These are phyloP conservation scores for Cladophialophora immunda DNA, from an alignment of 2,329 filamentous ascomycete species.

Conservation along the genomic window DNA sequence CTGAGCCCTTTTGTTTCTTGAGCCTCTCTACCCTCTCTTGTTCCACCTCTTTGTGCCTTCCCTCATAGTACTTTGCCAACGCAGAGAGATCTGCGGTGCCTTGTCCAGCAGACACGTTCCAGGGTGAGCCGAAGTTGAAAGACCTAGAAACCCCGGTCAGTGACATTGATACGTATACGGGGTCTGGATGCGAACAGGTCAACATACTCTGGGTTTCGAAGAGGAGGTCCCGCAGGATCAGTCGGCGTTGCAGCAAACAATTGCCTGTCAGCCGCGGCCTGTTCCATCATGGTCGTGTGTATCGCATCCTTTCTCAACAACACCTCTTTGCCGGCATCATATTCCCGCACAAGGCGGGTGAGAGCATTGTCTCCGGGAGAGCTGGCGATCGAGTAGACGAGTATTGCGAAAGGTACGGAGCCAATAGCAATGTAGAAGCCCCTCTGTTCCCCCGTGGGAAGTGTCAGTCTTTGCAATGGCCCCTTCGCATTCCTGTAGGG, in stretches of 20 bases:
- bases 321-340: constrained; percentile 54
- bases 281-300: constrained; percentile 68
- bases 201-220: constrained; percentile 70
- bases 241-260: constrained; percentile 62
- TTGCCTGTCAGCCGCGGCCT: constrained; percentile 69
- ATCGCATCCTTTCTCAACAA: constrained; percentile 67
- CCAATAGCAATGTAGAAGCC: constrained; percentile 58
- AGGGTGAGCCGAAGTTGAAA: constrained; percentile 70
- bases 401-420: constrained; percentile 52
- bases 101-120: constrained; percentile 70
- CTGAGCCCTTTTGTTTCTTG: constrained; percentile 54
- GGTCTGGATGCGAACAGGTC: constrained; percentile 12
- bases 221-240: constrained; percentile 55
- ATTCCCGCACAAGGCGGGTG: constrained; percentile 34
- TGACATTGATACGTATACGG: background rate
- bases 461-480: constrained; percentile 18
- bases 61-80: constrained; percentile 70
- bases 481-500: constrained; percentile 1
- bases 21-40: constrained; percentile 60
- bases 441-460: constrained; percentile 47
- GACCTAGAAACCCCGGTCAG: constrained; percentile 53
- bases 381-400: constrained; percentile 51
- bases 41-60: constrained; percentile 64
- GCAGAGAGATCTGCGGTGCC: constrained; percentile 64
- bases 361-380: constrained; percentile 35